Base-by-base conservation (phyloP, 345 rosid species). In the Cardiospermum halicacabum region DNA sequence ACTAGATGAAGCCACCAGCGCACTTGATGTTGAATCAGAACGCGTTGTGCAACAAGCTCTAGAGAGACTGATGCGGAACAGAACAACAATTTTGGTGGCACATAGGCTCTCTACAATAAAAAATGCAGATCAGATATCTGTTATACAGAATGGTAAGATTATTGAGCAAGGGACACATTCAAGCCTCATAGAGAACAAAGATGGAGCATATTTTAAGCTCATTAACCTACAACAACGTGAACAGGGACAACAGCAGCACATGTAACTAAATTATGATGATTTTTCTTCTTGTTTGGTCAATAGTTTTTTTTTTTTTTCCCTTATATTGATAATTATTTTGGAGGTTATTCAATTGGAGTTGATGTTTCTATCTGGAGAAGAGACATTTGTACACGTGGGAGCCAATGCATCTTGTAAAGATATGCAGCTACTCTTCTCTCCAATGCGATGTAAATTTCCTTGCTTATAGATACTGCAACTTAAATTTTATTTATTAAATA, bases 1-100 rank as follows among this genome's bases (percentile, higher is more conserved):
- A 7, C 72, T 94, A 48, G 99, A 94, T 47, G 97, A 94, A 78
- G 97, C 97, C 36, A 94, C 97, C 0, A 91, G 96, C 53, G 99
- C 97, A 49, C 75, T 94, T 7, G 97, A 91, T 0, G 75, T 81
- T 28, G 99, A 89, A 66, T 91, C 96, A 0, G 97, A 94, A 68
- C 85, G 87, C 1, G 75, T 89, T 3, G 97, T 93, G 67, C 96
- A 91, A 50, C 92, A 91, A 80, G 99, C 99, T n/a, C 76, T 95
- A 28, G 96, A 95, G 58, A 73, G 85, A 54, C 63, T 95, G 68
- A 95, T 91, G 96, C 79, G 56, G 60, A 82, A 82, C 71, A 75
- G 96, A 19, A 89, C 99, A 4, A 91, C 97, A 0, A 74, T 95
- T 22, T 74, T 95, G 69, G 99, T 95, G 74, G 97, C 99, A 5